phyloP scores from a whole-genome alignment of 1,139 yeast genomes.

The Yamadazyma sp. region DNA sequence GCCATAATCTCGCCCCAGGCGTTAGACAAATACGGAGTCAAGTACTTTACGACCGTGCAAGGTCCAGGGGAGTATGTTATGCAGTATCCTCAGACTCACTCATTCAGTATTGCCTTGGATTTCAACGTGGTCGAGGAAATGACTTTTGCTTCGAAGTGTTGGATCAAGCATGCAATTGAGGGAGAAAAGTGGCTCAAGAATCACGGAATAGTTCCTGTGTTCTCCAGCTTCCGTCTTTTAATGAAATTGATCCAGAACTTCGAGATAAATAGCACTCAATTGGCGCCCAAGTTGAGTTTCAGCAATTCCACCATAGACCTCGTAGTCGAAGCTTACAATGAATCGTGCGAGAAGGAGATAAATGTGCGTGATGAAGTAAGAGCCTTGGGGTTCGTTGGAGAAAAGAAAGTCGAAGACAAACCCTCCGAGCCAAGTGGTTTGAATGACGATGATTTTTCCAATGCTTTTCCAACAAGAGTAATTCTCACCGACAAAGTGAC shows the following conservation, averaged over 20 bases:
- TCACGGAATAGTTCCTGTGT: slow-evolving; percentile 51
- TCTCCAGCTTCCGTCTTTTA: slow-evolving; percentile 50
- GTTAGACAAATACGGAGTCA: slow-evolving; percentile 48
- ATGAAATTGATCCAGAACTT: slow-evolving; percentile 45
- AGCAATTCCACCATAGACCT: neutral
- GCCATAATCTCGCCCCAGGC: slow-evolving; percentile 49
- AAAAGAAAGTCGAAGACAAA: slow-evolving; percentile 33
- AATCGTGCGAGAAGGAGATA: slow-evolving; percentile 1
- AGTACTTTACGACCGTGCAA: slow-evolving; percentile 48
- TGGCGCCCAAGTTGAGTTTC: slow-evolving; percentile 1
- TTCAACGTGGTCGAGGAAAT: slow-evolving; percentile 55
- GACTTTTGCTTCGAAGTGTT: slow-evolving; percentile 56
- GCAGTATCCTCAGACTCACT: slow-evolving; percentile 56
- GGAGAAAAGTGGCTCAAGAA: slow-evolving; percentile 54
- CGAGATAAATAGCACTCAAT: slow-evolving; percentile 22
- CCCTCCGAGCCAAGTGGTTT: slow-evolving; percentile 16
- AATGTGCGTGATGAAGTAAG: neutral
- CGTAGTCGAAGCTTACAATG: neutral
- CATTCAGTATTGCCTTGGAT: slow-evolving; percentile 53
- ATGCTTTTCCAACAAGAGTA: slow-evolving; percentile 55
- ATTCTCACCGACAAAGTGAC: slow-evolving; percentile 31
- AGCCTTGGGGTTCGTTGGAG: neutral
- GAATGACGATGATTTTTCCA: slow-evolving; percentile 51
- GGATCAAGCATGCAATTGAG: slow-evolving; percentile 52
- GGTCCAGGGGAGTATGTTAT: slow-evolving; percentile 61